These are phyloP conservation scores for Oryza brachyantha DNA, from an alignment of 176 grass and related monocot species.

Conservation along the genomic window DNA sequence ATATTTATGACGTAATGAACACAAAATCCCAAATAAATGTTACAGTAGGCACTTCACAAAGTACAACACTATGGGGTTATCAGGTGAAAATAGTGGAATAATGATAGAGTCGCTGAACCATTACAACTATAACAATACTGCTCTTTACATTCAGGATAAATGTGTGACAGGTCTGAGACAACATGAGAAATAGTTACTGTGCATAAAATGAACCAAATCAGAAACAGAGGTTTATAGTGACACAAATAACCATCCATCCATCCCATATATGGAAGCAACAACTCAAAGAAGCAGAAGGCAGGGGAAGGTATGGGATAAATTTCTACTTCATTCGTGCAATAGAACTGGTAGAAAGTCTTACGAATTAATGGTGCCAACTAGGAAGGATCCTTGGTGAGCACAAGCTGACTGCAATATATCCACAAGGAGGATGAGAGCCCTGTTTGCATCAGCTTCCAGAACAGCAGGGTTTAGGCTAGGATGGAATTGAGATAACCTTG, in stretches of 20 bases:
- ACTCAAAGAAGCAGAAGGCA: neutral
- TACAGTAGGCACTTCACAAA: neutral
- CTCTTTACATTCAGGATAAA: conserved; percentile 33
- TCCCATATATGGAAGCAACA: conserved; percentile 8
- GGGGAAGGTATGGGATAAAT: conserved; percentile 2
- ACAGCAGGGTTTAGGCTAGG: conserved; percentile 57
- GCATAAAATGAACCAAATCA: conserved; percentile 2
- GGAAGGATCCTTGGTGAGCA: conserved; percentile 64
- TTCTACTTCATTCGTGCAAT: conserved; percentile 23
- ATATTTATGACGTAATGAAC: neutral
- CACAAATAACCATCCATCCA: neutral
- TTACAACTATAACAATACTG: conserved; percentile 3
- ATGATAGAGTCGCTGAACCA: neutral
- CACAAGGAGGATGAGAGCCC: conserved; percentile 60
- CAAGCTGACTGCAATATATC: conserved; percentile 72
- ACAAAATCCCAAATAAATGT: conserved; percentile 17
- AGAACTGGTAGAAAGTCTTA: conserved; percentile 43
- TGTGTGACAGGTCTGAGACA: neutral
- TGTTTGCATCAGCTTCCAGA: conserved; percentile 77
- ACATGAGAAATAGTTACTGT: neutral
- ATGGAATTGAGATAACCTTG: conserved; percentile 55
- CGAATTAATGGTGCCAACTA: conserved; percentile 82
- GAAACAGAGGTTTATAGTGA: neutral
- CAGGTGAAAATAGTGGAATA: conserved; percentile 12
- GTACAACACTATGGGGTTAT: conserved; percentile 3